These are phyloP conservation scores for Wallemia hederae DNA, from an alignment of 1,284 basidiomycete genomes.

Conservation along the genomic window DNA sequence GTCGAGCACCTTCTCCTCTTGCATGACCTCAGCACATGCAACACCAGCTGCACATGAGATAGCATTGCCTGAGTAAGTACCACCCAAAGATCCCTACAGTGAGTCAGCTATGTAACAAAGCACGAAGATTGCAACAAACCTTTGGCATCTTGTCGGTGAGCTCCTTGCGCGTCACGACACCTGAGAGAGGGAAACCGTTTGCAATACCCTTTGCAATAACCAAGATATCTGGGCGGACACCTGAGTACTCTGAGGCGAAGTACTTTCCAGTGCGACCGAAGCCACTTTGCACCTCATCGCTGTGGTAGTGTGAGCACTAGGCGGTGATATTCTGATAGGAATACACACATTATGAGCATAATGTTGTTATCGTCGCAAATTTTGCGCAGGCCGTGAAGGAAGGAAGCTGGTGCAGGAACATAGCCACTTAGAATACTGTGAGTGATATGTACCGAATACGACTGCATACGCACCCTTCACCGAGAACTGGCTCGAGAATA, in stretches of 20 bases:
- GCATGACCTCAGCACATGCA: slow-evolving; percentile 45
- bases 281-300: slow-evolving; percentile 72
- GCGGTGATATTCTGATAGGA: slow-evolving; percentile 5
- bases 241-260: slow-evolving; percentile 42
- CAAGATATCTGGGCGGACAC: slow-evolving; percentile 49
- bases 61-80: slow-evolving; percentile 69
- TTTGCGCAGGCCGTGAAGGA: slow-evolving; percentile 44
- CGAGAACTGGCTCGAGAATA: slow-evolving; percentile 68
- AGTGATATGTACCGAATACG: background rate
- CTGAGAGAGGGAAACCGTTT: slow-evolving; percentile 78
- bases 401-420: slow-evolving; percentile 55
- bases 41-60: slow-evolving; percentile 63
- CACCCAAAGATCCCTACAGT: slow-evolving; percentile 25
- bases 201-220: slow-evolving; percentile 33
- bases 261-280: slow-evolving; percentile 68
- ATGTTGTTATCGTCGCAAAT: slow-evolving; percentile 69
- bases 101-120: background rate
- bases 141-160: slow-evolving; percentile 49
- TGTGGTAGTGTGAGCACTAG: slow-evolving; percentile 14
- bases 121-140: slow-evolving; percentile 44
- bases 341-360: slow-evolving; percentile 22
- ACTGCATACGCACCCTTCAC: slow-evolving; percentile 29
- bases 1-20: slow-evolving; percentile 40
- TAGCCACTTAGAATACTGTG: slow-evolving; percentile 28
- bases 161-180: slow-evolving; percentile 49